Base-by-base conservation (phyloP, 306 rosid genomes). In the Lagenaria siceraria region DNA sequence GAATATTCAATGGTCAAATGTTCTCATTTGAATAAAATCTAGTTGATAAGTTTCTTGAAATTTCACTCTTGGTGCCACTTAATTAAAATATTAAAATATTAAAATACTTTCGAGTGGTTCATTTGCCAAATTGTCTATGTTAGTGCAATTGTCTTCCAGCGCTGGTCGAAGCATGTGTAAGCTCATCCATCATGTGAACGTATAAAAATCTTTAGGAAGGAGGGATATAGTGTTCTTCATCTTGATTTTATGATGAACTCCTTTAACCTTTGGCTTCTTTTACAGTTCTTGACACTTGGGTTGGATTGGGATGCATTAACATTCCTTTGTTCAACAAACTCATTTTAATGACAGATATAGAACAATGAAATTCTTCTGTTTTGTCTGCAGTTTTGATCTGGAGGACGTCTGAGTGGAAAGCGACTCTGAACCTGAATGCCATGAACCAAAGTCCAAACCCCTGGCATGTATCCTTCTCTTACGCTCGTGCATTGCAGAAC, bases 401-500 rank as follows among this genome's bases (percentile, higher is more conserved):
- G 99, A 77, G 99, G 99, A 69, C 99, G 84, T 95, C 99, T 35
- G 99, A 95, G 81, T 92, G 63, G 58, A 92, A 95, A 81, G 99
- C 99, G 5, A 95, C 97, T 35, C 81, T 95, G 78, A 95, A 95
- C 81, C 90, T 95, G 11, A 87, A 95, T 78, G 99, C 99, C 61
- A 95, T 95, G 99, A 95, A 95, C 93, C 97, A 95, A 75, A 90
- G 93, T 80, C 93, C 97, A 46, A 95, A 95, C 92, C 99, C 99
- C 18, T 95, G 99, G 99, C 99, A 95, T 21, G 97, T 95, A 2
- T 95, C 99, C 76, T 92, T 95, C 89, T 95, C 99, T 0, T 95
- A 95, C 52, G 99, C 99, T 22, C 97, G 99, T 76, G 99, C 99
- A 14, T 79, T 95, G 79, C 99, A 90, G 80, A 95, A 95, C 87